Base-by-base conservation (phyloP, 139 green algal species). In the Chlamydomonas eustigma region DNA sequence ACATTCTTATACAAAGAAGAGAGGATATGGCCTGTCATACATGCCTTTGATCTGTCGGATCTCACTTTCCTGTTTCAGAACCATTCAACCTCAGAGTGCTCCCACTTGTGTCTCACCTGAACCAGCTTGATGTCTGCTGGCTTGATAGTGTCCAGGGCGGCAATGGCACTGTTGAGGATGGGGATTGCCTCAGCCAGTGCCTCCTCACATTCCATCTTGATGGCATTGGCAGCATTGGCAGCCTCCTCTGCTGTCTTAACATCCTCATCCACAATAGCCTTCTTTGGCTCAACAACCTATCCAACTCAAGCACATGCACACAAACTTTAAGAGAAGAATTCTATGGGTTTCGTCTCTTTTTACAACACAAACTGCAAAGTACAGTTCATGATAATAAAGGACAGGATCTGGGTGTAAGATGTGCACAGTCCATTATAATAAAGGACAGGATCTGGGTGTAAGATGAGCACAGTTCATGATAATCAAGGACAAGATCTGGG, bases 101-200 rank as follows among this genome's bases (percentile, higher is more conserved):
- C 44, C 44, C 44, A 12, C 44, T 12, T 18, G 18, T 12, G 44
- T 18, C 44, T 58, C 44, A 58, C 44, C 44, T 58, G 81, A 64
- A 86, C 81, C 37, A 86, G 74, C 77, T 86, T 87, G 78, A 95
- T 93, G 79, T 95, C 91, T 24, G 88, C 87, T 37, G 90, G 83
- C 78, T 93, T 95, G 76, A 95, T 93, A 51, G 90, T 93, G 84
- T 95, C 90, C 32, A 95, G 81, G 3, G 91, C 91, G 5, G 31
- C 18, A 34, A 86, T 75, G 33, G 81, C 81, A n/a, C 72, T 51
- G 51, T 86, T 75, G 37, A 82, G 73, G 39, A 80, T 83, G 31
- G 78, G 72, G 51, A 81, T 81, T 4, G 88, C 84, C 50, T 85
- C 90, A n/a, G 85, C 86, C 64, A 95, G 83, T 37, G 91, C 90